Base-by-base conservation (phyloP, 1,284 basidiomycete genomes). In the Irpex sp. region DNA sequence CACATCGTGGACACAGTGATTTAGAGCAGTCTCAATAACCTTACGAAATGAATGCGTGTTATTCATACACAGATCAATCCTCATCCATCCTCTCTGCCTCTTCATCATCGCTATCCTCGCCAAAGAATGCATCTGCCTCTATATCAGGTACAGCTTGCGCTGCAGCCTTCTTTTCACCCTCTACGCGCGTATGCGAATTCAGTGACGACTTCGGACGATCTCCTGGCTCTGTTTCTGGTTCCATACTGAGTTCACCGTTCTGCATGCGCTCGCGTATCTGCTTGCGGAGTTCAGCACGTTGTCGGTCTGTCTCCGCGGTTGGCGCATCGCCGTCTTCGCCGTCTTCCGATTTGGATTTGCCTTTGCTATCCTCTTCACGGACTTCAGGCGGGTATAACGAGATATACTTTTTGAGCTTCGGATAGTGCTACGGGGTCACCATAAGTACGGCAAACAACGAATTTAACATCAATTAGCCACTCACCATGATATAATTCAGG, bases 321-420 rank as follows among this genome's bases (percentile, higher is more conserved):
- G 63, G 62, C 5, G 21, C 65, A 67, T 64, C 47, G 62, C 59
- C 49, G 62, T 57, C 58, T 46, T 58, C 59, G 15, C 60, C 61
- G 19, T 58, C 36, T 4, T 56, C 50, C 4, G 13, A 11, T 15
- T 51, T 43, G 35, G 57, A n/a, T 26, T 60, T 54, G 43, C 64
- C 58, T 36, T 67, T 58, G 7, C 62, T 61, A 53, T 60, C 69
- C 61, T 62, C 77, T 74, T 53, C 59, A 49, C 84, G 85, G 26
- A 79, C 78, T 71, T 83, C 85, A 1, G 90, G 84, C 3, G 93
- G 92, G 73, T 93, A 95, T 43, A 96, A 79, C 2, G 93, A 89
- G 51, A 95, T 87, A 73, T 95, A 96, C 78, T 92, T 95, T 71
- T 88, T 84, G 19, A 83, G 79, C 75, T 90, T 94, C 3, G 93